Base-by-base conservation (phyloP, 177 flowering plant species). In the Tripterygium wilfordii region DNA sequence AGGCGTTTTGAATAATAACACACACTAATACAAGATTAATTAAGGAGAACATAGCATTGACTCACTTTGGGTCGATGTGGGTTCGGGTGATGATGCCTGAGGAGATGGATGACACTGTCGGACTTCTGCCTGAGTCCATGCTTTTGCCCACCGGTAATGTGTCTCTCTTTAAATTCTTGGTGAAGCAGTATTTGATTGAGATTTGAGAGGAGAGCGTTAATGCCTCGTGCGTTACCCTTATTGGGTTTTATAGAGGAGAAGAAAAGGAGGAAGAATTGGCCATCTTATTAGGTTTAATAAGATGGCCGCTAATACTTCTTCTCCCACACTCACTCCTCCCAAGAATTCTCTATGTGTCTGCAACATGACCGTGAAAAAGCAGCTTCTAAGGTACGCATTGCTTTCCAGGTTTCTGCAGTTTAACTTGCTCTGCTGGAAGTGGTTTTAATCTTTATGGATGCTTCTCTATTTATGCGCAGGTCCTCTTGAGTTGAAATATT, bases 121-220 rank as follows among this genome's bases (percentile, higher is more conserved):
- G 31, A 25, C 56, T 88, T 67, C 73, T 92, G 14, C 65, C 96
- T 0, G 94, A 83, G 57, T 85, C 94, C 2, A 80, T 83, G 94
- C 36, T 62, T 44, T 40, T 77, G 68, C 81, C 91, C 26, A 1
- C 36, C 2, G 62, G 61, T 15, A 84, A 79, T 46, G 64, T 76
- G 35, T 51, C 49, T 15, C 26, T 92, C 32, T 48, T 88, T 61
- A 67, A 51, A 51, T 86, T 71, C 54, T 53, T 86, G 65, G 84
- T 88, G 62, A 84, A 74, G 68, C 85, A 86, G 64, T 86, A 88
- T 56, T 58, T 92, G 83, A 53, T 65, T 49, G 96, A 92, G 75
- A 72, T 51, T 65, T 49, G 96, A 92, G 75, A 72, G 88, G 60
- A 70, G 74, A 42, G 71, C 50, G 14, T 30, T 69, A 41, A 42